A percentile compares a stretch with the other conserved stretches of the same genome.
phyloP scores from a whole-genome alignment of 495 filamentous ascomycete genomes.

The Bacidia gigantensis region DNA sequence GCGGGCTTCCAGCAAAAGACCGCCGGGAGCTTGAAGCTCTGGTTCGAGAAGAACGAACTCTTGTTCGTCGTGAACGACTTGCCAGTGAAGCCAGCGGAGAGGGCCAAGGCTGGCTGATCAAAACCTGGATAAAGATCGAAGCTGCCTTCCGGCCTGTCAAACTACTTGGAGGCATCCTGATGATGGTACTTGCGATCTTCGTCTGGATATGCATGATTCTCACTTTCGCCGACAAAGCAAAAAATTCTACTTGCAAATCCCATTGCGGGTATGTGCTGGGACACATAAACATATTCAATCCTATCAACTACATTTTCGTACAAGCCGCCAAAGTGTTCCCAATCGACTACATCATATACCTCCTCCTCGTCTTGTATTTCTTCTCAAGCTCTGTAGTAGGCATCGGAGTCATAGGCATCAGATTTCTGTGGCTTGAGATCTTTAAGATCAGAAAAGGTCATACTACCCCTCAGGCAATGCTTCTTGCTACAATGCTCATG shows the following conservation, averaged over 20 bases:
- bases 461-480: slow-evolving; percentile 83
- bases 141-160: slow-evolving; percentile 72
- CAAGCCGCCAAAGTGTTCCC: slow-evolving; percentile 74
- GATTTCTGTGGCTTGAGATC: slow-evolving; percentile 85
- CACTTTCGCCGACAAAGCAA: slow-evolving; percentile 89
- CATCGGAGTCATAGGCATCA: slow-evolving; percentile 73
- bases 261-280: slow-evolving; percentile 90
- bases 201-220: slow-evolving; percentile 88
- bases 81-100: slow-evolving; percentile 69
- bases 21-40: slow-evolving; percentile 77
- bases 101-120: slow-evolving; percentile 52
- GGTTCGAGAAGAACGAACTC: slow-evolving; percentile 76
- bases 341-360: slow-evolving; percentile 81
- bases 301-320: slow-evolving; percentile 82
- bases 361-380: slow-evolving; percentile 66
- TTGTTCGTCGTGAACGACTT: slow-evolving; percentile 77
- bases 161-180: slow-evolving; percentile 66
- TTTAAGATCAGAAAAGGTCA: slow-evolving; percentile 82
- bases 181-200: slow-evolving; percentile 55
- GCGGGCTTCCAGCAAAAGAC: slow-evolving; percentile 67
- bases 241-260: slow-evolving; percentile 81
- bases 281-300: slow-evolving; percentile 85
- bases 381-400: slow-evolving; percentile 79
- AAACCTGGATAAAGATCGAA: slow-evolving; percentile 60
- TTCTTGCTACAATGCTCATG: slow-evolving; percentile 80